These are phyloP conservation scores for Dactylellina sp. DNA, from an alignment of 2,329 filamentous ascomycete genomes.

Conservation along the genomic window DNA sequence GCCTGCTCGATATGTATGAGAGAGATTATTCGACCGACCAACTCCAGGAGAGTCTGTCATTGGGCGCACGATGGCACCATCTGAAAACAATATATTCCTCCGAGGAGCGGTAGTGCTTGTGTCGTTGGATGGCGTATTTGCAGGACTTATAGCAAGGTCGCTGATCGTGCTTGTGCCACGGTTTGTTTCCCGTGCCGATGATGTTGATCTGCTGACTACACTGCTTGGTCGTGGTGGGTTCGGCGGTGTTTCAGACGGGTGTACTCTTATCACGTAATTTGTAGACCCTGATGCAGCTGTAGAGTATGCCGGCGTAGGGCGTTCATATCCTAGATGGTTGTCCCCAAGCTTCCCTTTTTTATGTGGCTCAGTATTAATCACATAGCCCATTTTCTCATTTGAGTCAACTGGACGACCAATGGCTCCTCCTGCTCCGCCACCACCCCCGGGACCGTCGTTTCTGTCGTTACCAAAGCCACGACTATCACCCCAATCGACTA, in stretches of 20 bases:
- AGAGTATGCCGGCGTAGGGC: constrained; percentile 38
- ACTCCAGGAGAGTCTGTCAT: constrained; percentile 15
- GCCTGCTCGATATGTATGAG: constrained; percentile 44
- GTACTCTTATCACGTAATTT: constrained; percentile 50
- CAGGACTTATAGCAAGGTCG: constrained; percentile 50
- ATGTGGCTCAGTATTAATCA: constrained; percentile 2
- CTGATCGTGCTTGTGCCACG: constrained; percentile 51
- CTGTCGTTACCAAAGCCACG: constrained; percentile 18
- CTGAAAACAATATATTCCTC: constrained; percentile 44
- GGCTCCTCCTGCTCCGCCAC: constrained; percentile 30
- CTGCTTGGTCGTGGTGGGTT: constrained; percentile 41
- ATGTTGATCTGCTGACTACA: constrained; percentile 45
- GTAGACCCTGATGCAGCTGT: constrained; percentile 50
- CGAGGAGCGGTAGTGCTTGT: constrained; percentile 29
- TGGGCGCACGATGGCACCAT: not conserved
- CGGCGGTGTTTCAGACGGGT: constrained; percentile 37
- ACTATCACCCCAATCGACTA: constrained; percentile 39
- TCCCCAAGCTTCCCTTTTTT: constrained; percentile 23
- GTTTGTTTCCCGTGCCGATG: constrained; percentile 47
- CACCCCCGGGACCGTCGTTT: constrained; percentile 41
- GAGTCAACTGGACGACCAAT: constrained; percentile 42
- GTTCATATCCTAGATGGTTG: constrained; percentile 16
- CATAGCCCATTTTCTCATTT: constrained; percentile 40
- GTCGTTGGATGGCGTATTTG: constrained; percentile 51
- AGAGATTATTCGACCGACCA: constrained; percentile 36